Base-by-base conservation (phyloP, 768 basidiomycete genomes). In the Boletales sp. region DNA sequence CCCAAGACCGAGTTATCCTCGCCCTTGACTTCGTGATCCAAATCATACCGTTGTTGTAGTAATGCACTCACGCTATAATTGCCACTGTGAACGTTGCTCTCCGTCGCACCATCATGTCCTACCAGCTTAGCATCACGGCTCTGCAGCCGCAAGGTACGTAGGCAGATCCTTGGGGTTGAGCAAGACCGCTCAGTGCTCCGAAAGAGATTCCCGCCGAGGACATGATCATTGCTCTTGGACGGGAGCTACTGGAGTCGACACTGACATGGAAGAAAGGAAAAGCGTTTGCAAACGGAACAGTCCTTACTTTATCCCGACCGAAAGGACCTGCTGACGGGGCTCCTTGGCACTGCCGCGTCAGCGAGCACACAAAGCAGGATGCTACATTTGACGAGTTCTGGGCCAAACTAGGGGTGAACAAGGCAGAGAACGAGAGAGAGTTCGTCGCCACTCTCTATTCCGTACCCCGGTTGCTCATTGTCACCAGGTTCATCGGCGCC, bases 321-420 rank as follows among this genome's bases (percentile, higher is more conserved):
- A 87, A 84, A 58, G 72, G 70, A 4, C 65, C 75, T 12, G 74
- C 64, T 7, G 83, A 84, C 52, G 79, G 74, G 21, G 81, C 83
- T 33, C 65, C 75, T 3, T 90, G 87, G 87, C 77, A 86, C 58
- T 79, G 78, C 62, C 78, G 87, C 19, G 64, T 82, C 50, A 87
- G 86, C 60, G 76, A 79, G 59, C 88, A 90, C 65, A 64, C 75
- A 12, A 60, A 74, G 6, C 72, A 80, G n/a, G 85, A 90, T 47
- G 82, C 76, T 9, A 82, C 83, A 1, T 90, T 90, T 63, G 83
- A 87, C 55, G 77, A 82, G 56, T 70, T 90, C 57, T 90, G 88
- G 88, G 73, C 72, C 35, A 83, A 80, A 57, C 65, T 90, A 13
- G 85, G 82, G 0, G 68, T 68, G 47, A 74, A 87, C 68, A 88